Evolutionary conservation across 1,284 basidiomycete species (phyloP).

Genomic region (Ustilago crameri): DNA sequence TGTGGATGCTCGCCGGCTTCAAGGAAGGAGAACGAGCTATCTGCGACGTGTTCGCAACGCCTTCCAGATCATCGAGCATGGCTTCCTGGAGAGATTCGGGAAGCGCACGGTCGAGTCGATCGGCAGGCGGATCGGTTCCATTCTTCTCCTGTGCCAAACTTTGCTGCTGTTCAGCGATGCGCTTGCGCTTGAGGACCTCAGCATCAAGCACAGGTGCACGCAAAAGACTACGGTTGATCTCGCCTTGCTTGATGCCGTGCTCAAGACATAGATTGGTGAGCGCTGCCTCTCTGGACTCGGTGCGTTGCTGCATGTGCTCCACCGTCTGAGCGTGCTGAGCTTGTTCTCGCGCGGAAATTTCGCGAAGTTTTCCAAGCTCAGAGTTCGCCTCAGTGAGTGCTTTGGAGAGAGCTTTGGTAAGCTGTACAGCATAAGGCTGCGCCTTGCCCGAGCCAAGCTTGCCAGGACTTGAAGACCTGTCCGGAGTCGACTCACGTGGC

Average conservation of each 20-base stretch:
- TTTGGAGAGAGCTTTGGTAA: slow-evolving; percentile 34
- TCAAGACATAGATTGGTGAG: slow-evolving; percentile 46
- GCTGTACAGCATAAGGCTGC: slow-evolving; percentile 26
- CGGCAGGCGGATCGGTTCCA: slow-evolving; percentile 15
- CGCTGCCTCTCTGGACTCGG: slow-evolving; percentile 45
- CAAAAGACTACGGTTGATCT: slow-evolving; percentile 48
- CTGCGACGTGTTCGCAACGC: slow-evolving; percentile 19
- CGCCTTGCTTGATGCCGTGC: slow-evolving; percentile 53
- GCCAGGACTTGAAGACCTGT: slow-evolving; percentile 21
- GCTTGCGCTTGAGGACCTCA: slow-evolving; percentile 41
- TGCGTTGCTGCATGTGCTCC: slow-evolving; percentile 39
- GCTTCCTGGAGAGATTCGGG: slow-evolving; percentile 60
- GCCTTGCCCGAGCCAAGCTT: slow-evolving; percentile 6
- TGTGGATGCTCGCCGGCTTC: slow-evolving; percentile 32
- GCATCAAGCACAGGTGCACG: slow-evolving; percentile 49
- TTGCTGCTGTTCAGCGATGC: slow-evolving; percentile 42
- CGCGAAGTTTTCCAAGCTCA: slow-evolving; percentile 25
- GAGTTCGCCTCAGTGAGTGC: slow-evolving; percentile 32
- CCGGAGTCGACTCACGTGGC: slow-evolving; percentile 39
- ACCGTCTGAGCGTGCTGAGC: slow-evolving; percentile 26
- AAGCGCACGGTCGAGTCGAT: slow-evolving; percentile 33
- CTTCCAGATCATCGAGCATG: slow-evolving; percentile 61
- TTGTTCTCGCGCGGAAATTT: slow-evolving; percentile 11
- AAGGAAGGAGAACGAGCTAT: slow-evolving; percentile 24
- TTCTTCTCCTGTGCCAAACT: slow-evolving; percentile 26